Base-by-base conservation (phyloP, 192 early-diverging fungal genomes). In the Backusella liffmaniae region DNA sequence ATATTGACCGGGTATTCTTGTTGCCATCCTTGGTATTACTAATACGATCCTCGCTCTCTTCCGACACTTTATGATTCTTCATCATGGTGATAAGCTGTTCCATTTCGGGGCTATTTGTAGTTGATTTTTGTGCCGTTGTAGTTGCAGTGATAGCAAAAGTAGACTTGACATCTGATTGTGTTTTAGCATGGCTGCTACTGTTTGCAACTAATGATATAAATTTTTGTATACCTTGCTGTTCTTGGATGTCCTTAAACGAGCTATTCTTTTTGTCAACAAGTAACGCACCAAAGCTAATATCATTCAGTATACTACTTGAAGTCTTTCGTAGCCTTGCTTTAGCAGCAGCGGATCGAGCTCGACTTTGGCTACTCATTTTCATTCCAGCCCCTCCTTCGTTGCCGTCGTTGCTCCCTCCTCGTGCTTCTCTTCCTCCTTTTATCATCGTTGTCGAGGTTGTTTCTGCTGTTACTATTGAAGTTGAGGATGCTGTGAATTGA, bases 81-180 rank as follows among this genome's bases (percentile, higher is more conserved):
- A 71, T 71, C 70, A 71, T 71, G 29, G 42, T 71, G 16, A 71
- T 71, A 30, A 71, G 41, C 5, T 71, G 70, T 26, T 71, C 70
- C 35, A 71, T 71, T 30, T 71, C 70, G 5, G 66, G 35, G 26
- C 56, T 62, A 10, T 23, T 62, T 62, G 56, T 30, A 29, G 9
- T 32, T 32, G 32, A 2, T 32, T 32, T 32, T 32, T 32, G 32
- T 32, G 32, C 32, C 2, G 32, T 3, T 32, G 32, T 49, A 53
- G 6, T 53, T 62, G 46, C 46, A 49, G 46, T 29, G 3, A 3
- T 32, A 32, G 21, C 23, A 5, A 2, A 12, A 26, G 56, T 29
- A 29, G 26, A 13, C 9, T 62, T 29, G 29, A 29, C 56, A 62
- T 62, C 56, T 62, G 56, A 29, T 62, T 62, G 56, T 62, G 26